Evolutionary conservation across 805 yeast species (phyloP).

Genomic region (Vanderwaltozyma yarrowii): DNA sequence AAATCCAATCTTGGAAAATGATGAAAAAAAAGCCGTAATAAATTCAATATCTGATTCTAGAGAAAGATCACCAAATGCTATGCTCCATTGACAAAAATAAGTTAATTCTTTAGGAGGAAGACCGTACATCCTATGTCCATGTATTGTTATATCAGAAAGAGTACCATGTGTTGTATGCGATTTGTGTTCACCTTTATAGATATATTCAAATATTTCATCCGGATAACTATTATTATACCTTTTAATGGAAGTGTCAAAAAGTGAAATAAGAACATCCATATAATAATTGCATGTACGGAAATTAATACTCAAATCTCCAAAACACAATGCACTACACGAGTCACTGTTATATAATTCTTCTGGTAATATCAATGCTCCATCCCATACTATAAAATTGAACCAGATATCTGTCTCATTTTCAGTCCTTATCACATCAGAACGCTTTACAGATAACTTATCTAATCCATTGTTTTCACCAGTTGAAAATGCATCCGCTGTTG

Average conservation of each 20-base stretch:
- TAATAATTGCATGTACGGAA: slow-evolving; percentile 83
- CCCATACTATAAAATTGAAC: slow-evolving; percentile 57
- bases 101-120: slow-evolving; percentile 83
- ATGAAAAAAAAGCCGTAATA: slow-evolving; percentile 33
- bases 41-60: slow-evolving; percentile 43
- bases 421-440: slow-evolving; percentile 31
- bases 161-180: slow-evolving; percentile 12
- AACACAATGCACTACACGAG: slow-evolving; percentile 50
- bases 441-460: slow-evolving; percentile 5
- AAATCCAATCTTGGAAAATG: slow-evolving; percentile 42
- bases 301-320: slow-evolving; percentile 63
- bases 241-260: slow-evolving; percentile 12
- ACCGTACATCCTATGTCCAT: slow-evolving; percentile 91
- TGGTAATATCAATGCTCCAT: slow-evolving; percentile 69
- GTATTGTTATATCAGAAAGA: slow-evolving; percentile 45
- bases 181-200: slow-evolving; percentile 20
- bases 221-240: slow-evolving; percentile 9
- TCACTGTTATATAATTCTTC: slow-evolving; percentile 54
- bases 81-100: slow-evolving; percentile 84
- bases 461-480: neutral
- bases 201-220: slow-evolving; percentile 19
- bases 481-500: slow-evolving; percentile 3
- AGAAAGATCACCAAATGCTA: slow-evolving; percentile 49
- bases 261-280: slow-evolving; percentile 78
- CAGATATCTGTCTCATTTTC: slow-evolving; percentile 73